Base-by-base conservation (phyloP, 1,284 basidiomycete species). In the Puccinia coronata region DNA sequence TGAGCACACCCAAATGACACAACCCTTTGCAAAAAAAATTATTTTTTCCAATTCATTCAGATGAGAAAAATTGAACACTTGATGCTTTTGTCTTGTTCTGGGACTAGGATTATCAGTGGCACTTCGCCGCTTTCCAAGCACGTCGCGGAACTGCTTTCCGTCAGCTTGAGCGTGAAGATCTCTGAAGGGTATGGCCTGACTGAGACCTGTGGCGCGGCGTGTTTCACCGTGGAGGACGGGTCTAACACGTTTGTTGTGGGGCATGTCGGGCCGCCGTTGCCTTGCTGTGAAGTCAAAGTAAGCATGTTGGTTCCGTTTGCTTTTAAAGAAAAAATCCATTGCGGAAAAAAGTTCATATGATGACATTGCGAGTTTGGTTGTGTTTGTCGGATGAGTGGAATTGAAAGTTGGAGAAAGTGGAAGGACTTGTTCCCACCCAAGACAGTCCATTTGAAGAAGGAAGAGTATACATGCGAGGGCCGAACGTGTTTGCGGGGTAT, bases 241-340 rank as follows among this genome's bases (percentile, higher is more conserved):
- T 31, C 55, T 14, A 34, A 71, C 36, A 16, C 57, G 8, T 80
- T 72, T 39, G 39, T 51, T 25, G 67, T 72, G 18, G 78, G 78
- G 4, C 69, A 80, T 34, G 67, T 80, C 25, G 78, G 78, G 16
- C 55, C 53, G 59, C 78, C 78, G 6, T 53, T 80, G 51, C 69
- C 78, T 31, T 80, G 78, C 31, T 80, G 78, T 63, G 78, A 80
- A 59, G 63, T 80, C 53, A 80, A 80, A 63, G 78, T 80, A 49
- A 34, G 78, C 41, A 70, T 47, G 11, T 53, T 39, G 34, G 31
- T 57, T 41, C 31, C 39, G 12, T 18, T 16, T 47, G 25, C 34
- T 41, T 41, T 16, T 25, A 6, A 49, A 20, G 49, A 43, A 34
- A 39, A 43, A 20, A 23, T 28, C 4, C 41, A n/a, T 28, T 16